These are phyloP conservation scores for Yamadazyma sp. DNA, from an alignment of 1,139 yeast genomes.

Conservation along the genomic window DNA sequence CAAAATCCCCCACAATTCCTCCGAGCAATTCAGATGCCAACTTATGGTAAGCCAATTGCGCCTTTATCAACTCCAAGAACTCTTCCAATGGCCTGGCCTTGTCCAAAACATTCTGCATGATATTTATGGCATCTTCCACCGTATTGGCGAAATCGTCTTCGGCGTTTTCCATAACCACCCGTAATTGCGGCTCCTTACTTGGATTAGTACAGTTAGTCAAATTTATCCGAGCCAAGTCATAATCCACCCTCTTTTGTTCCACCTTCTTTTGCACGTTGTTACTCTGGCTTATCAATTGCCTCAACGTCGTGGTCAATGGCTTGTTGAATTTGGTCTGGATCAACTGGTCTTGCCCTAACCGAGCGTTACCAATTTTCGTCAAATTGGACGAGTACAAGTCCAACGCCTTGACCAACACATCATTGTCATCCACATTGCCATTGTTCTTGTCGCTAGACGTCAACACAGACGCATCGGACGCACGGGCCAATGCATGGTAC, in stretches of 20 bases:
- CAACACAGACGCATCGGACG: constrained; percentile 57
- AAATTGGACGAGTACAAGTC: constrained; percentile 45
- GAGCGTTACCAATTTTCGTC: constrained; percentile 76
- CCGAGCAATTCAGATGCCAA: constrained; percentile 70
- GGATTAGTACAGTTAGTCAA: constrained; percentile 70
- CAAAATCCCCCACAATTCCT: constrained; percentile 65
- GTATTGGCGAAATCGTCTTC: constrained; percentile 92
- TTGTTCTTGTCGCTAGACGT: constrained; percentile 38
- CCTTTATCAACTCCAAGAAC: constrained; percentile 67
- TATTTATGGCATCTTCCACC: constrained; percentile 83
- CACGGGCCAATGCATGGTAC: constrained; percentile 81
- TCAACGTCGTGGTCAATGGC: constrained; percentile 63
- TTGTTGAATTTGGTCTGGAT: constrained; percentile 70
- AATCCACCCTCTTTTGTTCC: constrained; percentile 73
- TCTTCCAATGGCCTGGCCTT: constrained; percentile 72
- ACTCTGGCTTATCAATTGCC: constrained; percentile 65
- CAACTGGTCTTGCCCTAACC: constrained; percentile 79
- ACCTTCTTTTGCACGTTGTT: constrained; percentile 73
- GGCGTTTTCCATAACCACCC: constrained; percentile 78
- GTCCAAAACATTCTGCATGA: constrained; percentile 80
- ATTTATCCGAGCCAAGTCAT: constrained; percentile 73
- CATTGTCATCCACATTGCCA: constrained; percentile 23
- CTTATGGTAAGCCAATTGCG: constrained; percentile 83
- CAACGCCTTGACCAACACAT: constrained; percentile 44
- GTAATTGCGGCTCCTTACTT: constrained; percentile 69